These are phyloP conservation scores for Penicillium atrosanguineum DNA, from an alignment of 495 filamentous ascomycete species.

Conservation along the genomic window DNA sequence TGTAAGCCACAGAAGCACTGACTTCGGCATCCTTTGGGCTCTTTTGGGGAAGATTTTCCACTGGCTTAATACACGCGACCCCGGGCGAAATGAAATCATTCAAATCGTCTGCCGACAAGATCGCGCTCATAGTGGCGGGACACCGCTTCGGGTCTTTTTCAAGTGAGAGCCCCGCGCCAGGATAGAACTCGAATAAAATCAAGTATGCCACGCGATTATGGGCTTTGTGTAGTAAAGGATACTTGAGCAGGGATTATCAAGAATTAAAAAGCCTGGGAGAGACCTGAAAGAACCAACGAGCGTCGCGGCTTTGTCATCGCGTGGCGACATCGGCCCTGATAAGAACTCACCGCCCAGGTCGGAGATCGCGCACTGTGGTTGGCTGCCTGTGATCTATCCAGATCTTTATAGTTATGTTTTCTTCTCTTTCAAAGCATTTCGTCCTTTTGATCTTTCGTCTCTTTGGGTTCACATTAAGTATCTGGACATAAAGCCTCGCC, in stretches of 20 bases:
- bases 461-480: too few species aligned
- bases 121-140: conserved; percentile 76
- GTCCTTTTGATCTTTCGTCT: too few species aligned
- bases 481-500: too few species aligned
- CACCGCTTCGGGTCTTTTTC: conserved; percentile 12
- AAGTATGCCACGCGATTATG: not conserved
- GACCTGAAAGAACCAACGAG: conserved; percentile 14
- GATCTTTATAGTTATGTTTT: not conserved
- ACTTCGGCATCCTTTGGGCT: conserved; percentile 34
- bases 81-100: conserved; percentile 99
- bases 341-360: conserved; percentile 32
- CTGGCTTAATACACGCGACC: conserved; percentile 95
- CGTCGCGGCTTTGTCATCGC: conserved; percentile 37
- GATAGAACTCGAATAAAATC: not conserved
- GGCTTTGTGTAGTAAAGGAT: not conserved
- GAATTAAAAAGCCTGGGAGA: conserved; percentile 1
- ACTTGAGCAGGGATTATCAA: not conserved
- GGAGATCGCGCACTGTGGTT: conserved; percentile 5
- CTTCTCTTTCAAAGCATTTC: too few species aligned
- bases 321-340: conserved; percentile 40
- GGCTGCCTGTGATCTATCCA: conserved; percentile 7
- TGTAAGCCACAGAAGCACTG: conserved; percentile 7
- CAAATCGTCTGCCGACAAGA: conserved; percentile 91
- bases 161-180: not conserved
- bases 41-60: conserved; percentile 78